Evolutionary conservation across 768 basidiomycete genomes (phyloP).

Genomic region (Psilocybe cubensis): DNA sequence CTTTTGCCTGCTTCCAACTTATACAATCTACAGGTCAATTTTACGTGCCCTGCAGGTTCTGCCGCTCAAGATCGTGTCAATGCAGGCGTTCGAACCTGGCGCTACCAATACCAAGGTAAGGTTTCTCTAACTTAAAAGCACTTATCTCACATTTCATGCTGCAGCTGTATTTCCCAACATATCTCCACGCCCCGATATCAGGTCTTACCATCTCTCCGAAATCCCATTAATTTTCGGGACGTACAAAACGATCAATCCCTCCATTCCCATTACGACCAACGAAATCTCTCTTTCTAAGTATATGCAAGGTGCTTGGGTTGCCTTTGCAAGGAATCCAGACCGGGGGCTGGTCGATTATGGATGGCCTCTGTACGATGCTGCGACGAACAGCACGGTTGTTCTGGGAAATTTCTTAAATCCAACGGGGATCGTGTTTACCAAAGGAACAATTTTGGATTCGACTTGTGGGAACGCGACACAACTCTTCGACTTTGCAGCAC

Average conservation of each 20-base stretch:
- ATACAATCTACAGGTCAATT: constrained; percentile 22
- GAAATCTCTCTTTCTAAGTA: constrained; percentile 36
- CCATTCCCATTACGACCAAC: constrained; percentile 20
- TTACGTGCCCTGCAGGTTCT: constrained; percentile 33
- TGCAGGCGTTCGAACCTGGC: constrained; percentile 31
- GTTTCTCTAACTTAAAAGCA: background rate
- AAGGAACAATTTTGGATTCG: constrained; percentile 14
- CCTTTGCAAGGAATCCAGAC: constrained; percentile 40
- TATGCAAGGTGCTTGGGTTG: constrained; percentile 43
- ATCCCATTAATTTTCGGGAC: constrained; percentile 44
- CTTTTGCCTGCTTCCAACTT: too few relatives aligned
- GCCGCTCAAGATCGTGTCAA: constrained; percentile 28
- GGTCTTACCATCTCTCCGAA: constrained; percentile 42
- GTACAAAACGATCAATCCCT: constrained; percentile 26
- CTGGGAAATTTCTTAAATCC: constrained; percentile 21
- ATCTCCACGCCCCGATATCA: constrained; percentile 33
- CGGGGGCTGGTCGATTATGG: constrained; percentile 26
- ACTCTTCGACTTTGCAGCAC: background rate
- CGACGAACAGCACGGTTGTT: constrained; percentile 13
- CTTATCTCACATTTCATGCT: background rate
- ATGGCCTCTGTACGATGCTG: constrained; percentile 18
- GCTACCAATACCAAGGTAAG: constrained; percentile 32
- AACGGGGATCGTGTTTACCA: constrained; percentile 18
- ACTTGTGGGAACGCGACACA: background rate
- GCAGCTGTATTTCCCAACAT: constrained; percentile 40